Evolutionary conservation across 2,329 filamentous ascomycete species (phyloP), one percentile per base, ranked within the genome.

Genomic region (Reticulascus tulasneorum): DNA sequence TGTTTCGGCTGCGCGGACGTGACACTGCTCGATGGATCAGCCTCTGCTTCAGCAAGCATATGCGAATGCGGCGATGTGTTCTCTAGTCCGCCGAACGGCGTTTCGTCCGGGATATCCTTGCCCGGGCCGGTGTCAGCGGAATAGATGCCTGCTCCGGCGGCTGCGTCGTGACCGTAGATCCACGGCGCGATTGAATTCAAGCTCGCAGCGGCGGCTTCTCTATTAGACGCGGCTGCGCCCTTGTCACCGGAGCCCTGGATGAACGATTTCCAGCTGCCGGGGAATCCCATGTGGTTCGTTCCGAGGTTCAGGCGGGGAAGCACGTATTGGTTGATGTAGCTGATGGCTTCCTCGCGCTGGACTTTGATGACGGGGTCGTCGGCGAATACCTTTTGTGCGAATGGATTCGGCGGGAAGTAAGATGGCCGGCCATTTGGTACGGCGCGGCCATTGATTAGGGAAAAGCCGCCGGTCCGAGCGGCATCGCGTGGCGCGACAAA

Each of bases 321-420:
- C 3, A 84, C 76, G 46, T 79, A 81, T 55, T 84, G 79, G 55
- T 84, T 83, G 58, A 84, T 82, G 57, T 82, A 83, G 54, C 72
- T 75, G 25, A 84, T 71, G 1, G 77, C 77, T 50, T 82, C 79
- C 47, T 83, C 78, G 10, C 77, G 73, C 55, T 80, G 77, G 46
- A 83, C 77, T 62, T 82, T 82, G 45, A 71, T 71, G 18, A 81
- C 69, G 2, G 78, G 76, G 47, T 83, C 78, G 40, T 72, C 67
- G 1, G 66, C 59, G 21, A 46, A 46, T 38, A 46, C 37, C 27
- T 44, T 40, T 37, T 69, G 69, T 6, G 65, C 64, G 30, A 66
- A 65, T 2, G 63, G 53, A 1, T 63, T 62, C 3, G 64, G 57
- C 2, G 77, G 78, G 49, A 82, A 81, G 55, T 75, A 83, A 23